These are phyloP conservation scores for Metahyphopichia silvanorum DNA, from an alignment of 805 yeast genomes.

Conservation along the genomic window DNA sequence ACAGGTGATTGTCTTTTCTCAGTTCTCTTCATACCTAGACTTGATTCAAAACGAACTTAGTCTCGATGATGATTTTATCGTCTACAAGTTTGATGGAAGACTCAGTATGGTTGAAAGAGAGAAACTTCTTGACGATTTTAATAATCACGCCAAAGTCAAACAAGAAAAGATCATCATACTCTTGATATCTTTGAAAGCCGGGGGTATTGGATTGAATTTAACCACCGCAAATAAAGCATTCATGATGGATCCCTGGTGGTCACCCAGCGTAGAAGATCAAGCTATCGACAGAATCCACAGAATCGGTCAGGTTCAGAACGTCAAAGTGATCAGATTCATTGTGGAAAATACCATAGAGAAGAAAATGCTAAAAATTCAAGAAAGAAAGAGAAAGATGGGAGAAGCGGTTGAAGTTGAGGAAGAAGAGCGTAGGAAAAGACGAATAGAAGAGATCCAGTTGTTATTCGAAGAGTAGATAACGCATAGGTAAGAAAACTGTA, in stretches of 20 bases:
- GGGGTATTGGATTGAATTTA: slow-evolving; percentile 89
- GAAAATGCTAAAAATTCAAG: slow-evolving; percentile 84
- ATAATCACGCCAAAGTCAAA: slow-evolving; percentile 11
- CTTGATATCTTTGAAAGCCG: slow-evolving; percentile 79
- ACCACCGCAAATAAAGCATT: slow-evolving; percentile 83
- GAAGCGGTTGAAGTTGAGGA: slow-evolving; percentile 75
- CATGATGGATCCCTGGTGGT: slow-evolving; percentile 98
- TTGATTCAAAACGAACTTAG: slow-evolving; percentile 61
- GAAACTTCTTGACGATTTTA: slow-evolving; percentile 55
- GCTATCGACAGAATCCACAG: slow-evolving; percentile 90
- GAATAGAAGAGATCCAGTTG: slow-evolving; percentile 71
- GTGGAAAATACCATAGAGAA: slow-evolving; percentile 83
- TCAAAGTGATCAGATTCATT: slow-evolving; percentile 75
- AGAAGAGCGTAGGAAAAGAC: slow-evolving; percentile 64
- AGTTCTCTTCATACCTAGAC: slow-evolving; percentile 80
- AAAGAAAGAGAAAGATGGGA: slow-evolving; percentile 75
- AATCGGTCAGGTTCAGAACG: slow-evolving; percentile 76
- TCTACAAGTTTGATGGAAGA: slow-evolving; percentile 81
- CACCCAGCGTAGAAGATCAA: slow-evolving; percentile 85
- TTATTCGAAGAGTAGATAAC: slow-evolving; percentile 50
- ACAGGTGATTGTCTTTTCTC: slow-evolving; percentile 86
- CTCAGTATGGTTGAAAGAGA: slow-evolving; percentile 64
- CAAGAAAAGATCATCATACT: slow-evolving; percentile 45
- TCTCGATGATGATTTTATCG: slow-evolving; percentile 44
- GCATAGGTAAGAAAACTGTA: too few species aligned